Evolutionary conservation across 768 basidiomycete genomes (phyloP), one percentile per base, ranked within the genome.

Genomic region (Mycena sanguinolenta): DNA sequence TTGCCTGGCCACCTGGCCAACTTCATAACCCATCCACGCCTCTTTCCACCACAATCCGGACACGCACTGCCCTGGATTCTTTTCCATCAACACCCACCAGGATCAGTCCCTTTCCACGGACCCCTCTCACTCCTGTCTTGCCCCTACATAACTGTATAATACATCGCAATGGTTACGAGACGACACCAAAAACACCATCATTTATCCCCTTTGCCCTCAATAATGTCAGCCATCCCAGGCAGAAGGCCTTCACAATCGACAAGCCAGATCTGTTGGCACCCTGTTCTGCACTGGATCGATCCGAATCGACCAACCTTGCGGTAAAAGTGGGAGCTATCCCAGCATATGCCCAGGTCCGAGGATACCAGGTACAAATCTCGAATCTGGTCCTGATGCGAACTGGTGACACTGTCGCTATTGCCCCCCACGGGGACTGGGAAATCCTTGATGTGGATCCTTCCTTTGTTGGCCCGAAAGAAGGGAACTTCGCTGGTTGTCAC

Each of bases 381-480:
- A 77, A 78, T 34, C 50, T 50, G 12, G 59, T 76, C 14, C 57
- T 78, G 2, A 28, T 46, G 57, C 70, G 69, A 1, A n/a, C 27
- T 0, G 57, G 70, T 1, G 39, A 39, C 16, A 39, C 39, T 10
- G 75, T 77, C 49, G 54, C 75, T 19, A 62, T 73, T 30, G 42
- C 63, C 76, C 0, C 73, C 76, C 13, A 78, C 76, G 3, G 77
- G 76, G 0, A 58, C 74, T 0, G 75, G 77, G 7, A 78, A 78
- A 58, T 77, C 76, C 0, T 38, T 71, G 4, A 39, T 57, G 0
- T 78, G 77, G 75, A 60, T 64, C 0, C 64, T 78, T 0, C 76
- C 76, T 23, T 67, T 78, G 6, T 55, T 76, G 0, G 75, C 66
- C 16, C 74, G 76, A 19, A 38, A 69, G n/a, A 34, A 58, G 9